phyloP scores from a whole-genome alignment of 2,329 filamentous ascomycete species.

The Sporothrix luriei region DNA sequence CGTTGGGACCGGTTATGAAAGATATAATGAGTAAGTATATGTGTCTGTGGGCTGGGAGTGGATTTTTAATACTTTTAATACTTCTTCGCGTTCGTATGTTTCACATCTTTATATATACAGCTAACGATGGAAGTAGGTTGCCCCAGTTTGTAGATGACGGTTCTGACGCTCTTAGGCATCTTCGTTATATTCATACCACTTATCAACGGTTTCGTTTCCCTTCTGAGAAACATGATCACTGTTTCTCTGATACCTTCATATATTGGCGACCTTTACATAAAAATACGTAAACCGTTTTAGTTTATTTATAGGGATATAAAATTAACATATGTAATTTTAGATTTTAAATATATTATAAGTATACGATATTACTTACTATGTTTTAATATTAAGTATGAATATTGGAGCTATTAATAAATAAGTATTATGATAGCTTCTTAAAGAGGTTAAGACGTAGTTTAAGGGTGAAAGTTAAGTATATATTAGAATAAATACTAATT shows the following conservation, averaged over 20 bases:
- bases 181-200: slow-evolving; percentile 28
- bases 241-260: slow-evolving; percentile 48
- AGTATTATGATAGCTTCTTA: too few species aligned
- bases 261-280: slow-evolving; percentile 42
- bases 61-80: neutral
- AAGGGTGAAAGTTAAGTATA: too few species aligned
- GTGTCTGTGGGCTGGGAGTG: neutral
- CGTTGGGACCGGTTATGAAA: slow-evolving; percentile 58
- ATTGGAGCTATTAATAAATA: too few species aligned
- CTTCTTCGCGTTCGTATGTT: neutral
- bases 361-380: too few species aligned
- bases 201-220: slow-evolving; percentile 46
- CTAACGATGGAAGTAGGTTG: slow-evolving; percentile 20
- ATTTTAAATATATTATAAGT: too few species aligned
- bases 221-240: slow-evolving; percentile 44
- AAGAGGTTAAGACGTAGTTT: too few species aligned
- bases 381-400: too few species aligned
- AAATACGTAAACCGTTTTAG: too few species aligned
- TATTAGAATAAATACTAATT: too few species aligned
- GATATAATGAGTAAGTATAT: slow-evolving; percentile 54
- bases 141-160: slow-evolving; percentile 1
- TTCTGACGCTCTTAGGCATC: neutral
- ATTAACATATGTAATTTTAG: neutral
- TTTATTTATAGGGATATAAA: neutral
- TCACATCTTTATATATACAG: neutral